phyloP scores from a whole-genome alignment of 345 rosid species.

The Populus ilicifolia region DNA sequence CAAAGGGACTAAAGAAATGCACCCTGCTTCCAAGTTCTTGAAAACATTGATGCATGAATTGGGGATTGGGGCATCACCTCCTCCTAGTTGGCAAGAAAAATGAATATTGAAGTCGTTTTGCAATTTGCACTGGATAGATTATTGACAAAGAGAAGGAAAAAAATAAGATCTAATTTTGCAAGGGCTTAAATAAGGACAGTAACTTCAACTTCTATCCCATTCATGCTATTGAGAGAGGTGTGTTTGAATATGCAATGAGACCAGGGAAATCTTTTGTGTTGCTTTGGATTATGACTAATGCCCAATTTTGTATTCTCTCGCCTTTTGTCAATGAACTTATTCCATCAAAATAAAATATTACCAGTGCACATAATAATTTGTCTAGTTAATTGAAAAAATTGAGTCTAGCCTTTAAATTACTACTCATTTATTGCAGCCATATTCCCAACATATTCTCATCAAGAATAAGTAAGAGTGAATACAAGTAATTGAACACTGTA shows the following conservation, averaged over 20 bases:
- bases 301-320: not conserved
- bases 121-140: not conserved
- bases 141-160: not conserved
- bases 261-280: not conserved
- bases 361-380: not conserved
- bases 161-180: not conserved
- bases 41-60: not conserved
- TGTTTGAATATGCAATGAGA: not conserved
- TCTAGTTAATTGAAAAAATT: not conserved
- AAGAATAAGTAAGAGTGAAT: not conserved
- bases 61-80: not conserved
- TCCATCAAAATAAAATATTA: not conserved
- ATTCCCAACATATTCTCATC: not conserved
- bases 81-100: not conserved
- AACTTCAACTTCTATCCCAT: not conserved
- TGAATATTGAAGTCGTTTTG: not conserved
- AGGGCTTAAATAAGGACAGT: not conserved
- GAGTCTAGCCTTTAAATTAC: not conserved
- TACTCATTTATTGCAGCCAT: constrained; percentile 1
- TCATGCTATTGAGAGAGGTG: not conserved
- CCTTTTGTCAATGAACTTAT: not conserved
- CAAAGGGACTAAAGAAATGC: not conserved
- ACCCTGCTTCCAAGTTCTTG: not conserved
- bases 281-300: not conserved
- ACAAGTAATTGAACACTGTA: not conserved